A percentile compares a stretch with the other conserved stretches of the same genome.
Conservation (phyloP, 805 yeast genomes). For the Yamadazyma laniorum region DNA sequence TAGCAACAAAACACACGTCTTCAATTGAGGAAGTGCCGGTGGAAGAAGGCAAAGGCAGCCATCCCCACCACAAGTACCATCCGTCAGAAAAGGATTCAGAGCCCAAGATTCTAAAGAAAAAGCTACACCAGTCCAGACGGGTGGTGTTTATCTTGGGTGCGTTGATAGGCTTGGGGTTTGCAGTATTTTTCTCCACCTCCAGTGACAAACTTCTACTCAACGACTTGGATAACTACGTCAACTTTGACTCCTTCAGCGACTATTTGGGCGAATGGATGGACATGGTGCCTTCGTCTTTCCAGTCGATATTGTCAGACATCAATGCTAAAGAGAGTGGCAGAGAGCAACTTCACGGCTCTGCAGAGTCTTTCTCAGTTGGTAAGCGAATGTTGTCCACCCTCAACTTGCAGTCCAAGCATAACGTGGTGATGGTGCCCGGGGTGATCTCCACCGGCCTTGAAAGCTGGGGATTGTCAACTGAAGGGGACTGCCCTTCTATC, state of each 20-base stretch:
- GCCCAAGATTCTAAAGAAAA: conserved; percentile 18
- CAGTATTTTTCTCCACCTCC: conserved; percentile 53
- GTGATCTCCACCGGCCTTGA: conserved; percentile 94
- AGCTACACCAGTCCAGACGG: conserved; percentile 50
- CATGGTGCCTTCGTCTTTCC: conserved; percentile 63
- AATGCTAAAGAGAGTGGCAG: conserved; percentile 32
- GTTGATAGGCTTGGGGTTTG: conserved; percentile 61
- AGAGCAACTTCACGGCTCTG: conserved; percentile 47
- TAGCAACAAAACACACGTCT: conserved; percentile 4
- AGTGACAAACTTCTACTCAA: conserved; percentile 38
- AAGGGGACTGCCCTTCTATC: conserved; percentile 74
- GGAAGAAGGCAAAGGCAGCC: conserved; percentile 3
- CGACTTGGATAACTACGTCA: conserved; percentile 50
- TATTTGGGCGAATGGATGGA: conserved; percentile 65
- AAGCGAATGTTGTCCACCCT: conserved; percentile 51
- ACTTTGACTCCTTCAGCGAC: conserved; percentile 56
- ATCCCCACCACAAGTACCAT: conserved; percentile 41
- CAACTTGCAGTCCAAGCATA: conserved; percentile 57
- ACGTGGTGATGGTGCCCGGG: conserved; percentile 93
- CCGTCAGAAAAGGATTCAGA: conserved; percentile 9
- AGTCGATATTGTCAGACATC: conserved; percentile 58
- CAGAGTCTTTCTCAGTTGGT: conserved; percentile 90
- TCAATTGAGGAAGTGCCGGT: conserved; percentile 10
- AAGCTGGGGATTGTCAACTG: conserved; percentile 83
- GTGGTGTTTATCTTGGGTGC: conserved; percentile 70